A percentile compares a stretch with the other conserved stretches of the same genome.
These are phyloP conservation scores for Daldinia caldariorum DNA, from an alignment of 495 filamentous ascomycete species.

Conservation along the genomic window DNA sequence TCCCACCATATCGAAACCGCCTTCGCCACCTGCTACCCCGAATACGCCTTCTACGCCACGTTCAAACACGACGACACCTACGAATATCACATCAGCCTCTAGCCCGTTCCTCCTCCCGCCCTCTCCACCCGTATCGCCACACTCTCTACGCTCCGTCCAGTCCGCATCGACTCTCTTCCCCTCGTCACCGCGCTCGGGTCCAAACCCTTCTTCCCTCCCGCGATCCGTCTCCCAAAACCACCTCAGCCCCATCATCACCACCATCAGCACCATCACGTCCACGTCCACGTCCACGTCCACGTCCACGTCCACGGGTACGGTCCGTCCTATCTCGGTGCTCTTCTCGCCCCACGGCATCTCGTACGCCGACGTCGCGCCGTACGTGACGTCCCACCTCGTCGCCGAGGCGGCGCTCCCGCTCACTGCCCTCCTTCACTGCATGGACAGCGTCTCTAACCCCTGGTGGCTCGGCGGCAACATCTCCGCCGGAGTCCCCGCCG, in stretches of 20 bases:
- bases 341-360: slow-evolving; percentile 70
- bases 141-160: slow-evolving; percentile 47
- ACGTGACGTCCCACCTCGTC: slow-evolving; percentile 65
- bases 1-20: slow-evolving; percentile 30
- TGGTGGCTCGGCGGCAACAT: slow-evolving; percentile 75
- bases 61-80: slow-evolving; percentile 56
- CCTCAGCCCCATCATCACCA: slow-evolving; percentile 21
- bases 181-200: slow-evolving; percentile 36
- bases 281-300: slow-evolving; percentile 24
- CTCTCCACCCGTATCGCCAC: slow-evolving; percentile 46
- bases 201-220: slow-evolving; percentile 23
- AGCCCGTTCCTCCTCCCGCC: slow-evolving; percentile 57
- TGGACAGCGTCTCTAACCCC: slow-evolving; percentile 66
- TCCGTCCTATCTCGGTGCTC: slow-evolving; percentile 61
- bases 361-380: slow-evolving; percentile 59
- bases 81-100: slow-evolving; percentile 55
- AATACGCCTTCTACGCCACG: slow-evolving; percentile 38
- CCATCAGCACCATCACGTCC: too few relatives aligned
- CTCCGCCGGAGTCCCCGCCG: slow-evolving; percentile 64
- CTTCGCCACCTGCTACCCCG: slow-evolving; percentile 50
- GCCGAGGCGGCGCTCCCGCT: slow-evolving; percentile 68
- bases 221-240: slow-evolving; percentile 30
- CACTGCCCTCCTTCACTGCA: slow-evolving; percentile 70
- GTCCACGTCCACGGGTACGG: slow-evolving; percentile 19
- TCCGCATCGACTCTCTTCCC: slow-evolving; percentile 47